Percentiles rank a stretch among this genome's conserved stretches.
Evolutionary conservation across 805 yeast species (phyloP).

Genomic region (Starmerella potacharoeniae): DNA sequence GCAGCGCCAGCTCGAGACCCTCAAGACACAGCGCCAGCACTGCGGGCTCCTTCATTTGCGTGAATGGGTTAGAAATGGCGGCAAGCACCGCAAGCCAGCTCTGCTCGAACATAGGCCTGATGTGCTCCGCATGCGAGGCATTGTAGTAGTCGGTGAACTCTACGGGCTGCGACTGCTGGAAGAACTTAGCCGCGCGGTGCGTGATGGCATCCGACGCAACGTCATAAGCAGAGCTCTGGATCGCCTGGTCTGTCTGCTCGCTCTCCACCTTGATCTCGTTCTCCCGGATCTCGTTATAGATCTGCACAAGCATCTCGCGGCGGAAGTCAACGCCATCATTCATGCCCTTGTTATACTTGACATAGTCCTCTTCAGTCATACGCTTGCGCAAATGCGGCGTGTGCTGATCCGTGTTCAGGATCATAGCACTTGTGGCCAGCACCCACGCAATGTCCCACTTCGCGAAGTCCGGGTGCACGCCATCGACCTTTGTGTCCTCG

Average conservation of each 20-base stretch:
- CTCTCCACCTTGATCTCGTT: slow-evolving; percentile 86
- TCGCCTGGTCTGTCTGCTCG: slow-evolving; percentile 85
- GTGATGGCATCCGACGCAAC: slow-evolving; percentile 91
- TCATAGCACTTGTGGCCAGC: slow-evolving; percentile 78
- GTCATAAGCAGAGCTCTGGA: slow-evolving; percentile 70
- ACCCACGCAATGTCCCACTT: slow-evolving; percentile 92
- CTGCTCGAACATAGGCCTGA: slow-evolving; percentile 83
- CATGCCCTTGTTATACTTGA: slow-evolving; percentile 79
- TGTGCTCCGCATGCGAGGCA: slow-evolving; percentile 82
- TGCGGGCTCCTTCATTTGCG: slow-evolving; percentile 60
- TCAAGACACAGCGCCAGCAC: slow-evolving; percentile 46
- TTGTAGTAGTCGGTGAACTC: slow-evolving; percentile 53
- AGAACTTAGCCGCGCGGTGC: slow-evolving; percentile 73
- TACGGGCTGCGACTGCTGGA: slow-evolving; percentile 40
- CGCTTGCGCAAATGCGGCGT: slow-evolving; percentile 66
- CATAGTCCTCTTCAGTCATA: slow-evolving; percentile 81
- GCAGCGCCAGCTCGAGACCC: slow-evolving; percentile 73
- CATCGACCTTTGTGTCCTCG: slow-evolving; percentile 52
- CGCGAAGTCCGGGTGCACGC: slow-evolving; percentile 39
- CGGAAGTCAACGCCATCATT: slow-evolving; percentile 84
- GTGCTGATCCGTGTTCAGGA: slow-evolving; percentile 92
- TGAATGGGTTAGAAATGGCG: slow-evolving; percentile 86
- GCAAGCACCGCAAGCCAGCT: slow-evolving; percentile 96
- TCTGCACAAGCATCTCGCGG: slow-evolving; percentile 51
- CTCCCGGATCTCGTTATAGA: slow-evolving; percentile 64